Percentiles rank a stretch among this genome's conserved stretches.
Conservation (phyloP, 148 eudicot genomes). For the Fagopyrum esculentum region DNA sequence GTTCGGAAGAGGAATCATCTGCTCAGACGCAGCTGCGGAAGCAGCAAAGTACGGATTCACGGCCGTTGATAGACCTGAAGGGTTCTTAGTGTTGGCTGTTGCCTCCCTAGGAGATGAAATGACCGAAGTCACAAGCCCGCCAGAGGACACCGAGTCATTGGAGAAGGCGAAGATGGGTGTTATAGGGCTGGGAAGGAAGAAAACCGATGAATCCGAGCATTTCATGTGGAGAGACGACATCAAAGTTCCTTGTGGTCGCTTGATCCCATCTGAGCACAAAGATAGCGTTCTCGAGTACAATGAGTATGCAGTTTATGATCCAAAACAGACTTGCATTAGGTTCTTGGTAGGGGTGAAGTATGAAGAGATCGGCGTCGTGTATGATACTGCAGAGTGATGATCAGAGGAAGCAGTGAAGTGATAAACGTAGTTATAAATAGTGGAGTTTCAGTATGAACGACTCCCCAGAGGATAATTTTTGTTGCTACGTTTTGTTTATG, state of each 20-base stretch:
- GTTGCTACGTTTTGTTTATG: background rate
- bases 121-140: slow-evolving; percentile 42
- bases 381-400: slow-evolving; percentile 26
- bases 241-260: slow-evolving; percentile 66
- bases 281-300: slow-evolving; percentile 72
- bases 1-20: slow-evolving; percentile 80
- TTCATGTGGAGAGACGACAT: slow-evolving; percentile 75
- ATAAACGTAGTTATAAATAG: background rate
- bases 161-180: slow-evolving; percentile 60
- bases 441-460: background rate
- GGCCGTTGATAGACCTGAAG: slow-evolving; percentile 70
- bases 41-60: slow-evolving; percentile 83
- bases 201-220: slow-evolving; percentile 70
- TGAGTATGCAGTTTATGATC: slow-evolving; percentile 84
- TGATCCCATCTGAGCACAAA: slow-evolving; percentile 55
- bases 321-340: slow-evolving; percentile 70
- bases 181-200: slow-evolving; percentile 59
- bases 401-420: background rate
- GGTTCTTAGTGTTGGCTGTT: slow-evolving; percentile 70
- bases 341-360: slow-evolving; percentile 81
- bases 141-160: slow-evolving; percentile 49
- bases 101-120: slow-evolving; percentile 62
- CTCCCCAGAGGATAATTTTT: background rate
- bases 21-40: slow-evolving; percentile 84
- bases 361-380: slow-evolving; percentile 47